Base-by-base conservation (phyloP, 441 rosid species). In the Oxalis stricta region DNA sequence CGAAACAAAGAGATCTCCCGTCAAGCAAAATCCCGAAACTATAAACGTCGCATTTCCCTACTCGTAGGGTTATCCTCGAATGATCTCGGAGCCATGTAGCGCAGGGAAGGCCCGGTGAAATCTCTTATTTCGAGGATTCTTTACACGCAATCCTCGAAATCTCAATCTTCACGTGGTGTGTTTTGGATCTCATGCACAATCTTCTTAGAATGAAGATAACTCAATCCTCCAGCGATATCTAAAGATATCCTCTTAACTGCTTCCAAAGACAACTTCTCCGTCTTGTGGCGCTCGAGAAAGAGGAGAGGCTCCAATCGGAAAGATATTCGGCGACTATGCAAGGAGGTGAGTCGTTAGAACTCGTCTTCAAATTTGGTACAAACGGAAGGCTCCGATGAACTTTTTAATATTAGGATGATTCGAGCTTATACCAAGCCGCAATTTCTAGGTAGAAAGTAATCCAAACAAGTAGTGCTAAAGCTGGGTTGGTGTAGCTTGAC, bases 41-140 rank as follows among this genome's bases (percentile, higher is more conserved):
- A 62, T 89, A 83, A 32, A 89, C 98, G 45, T 89, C 96, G 12
- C 98, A 89, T 63, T 89, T 89, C 59, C 96, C n/a, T n/a, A 70
- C 55, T 89, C 78, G 55, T 89, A 89, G 3, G 97, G 79, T 39
- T 60, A 76, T 60, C 96, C 96, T 58, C 83, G 80, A 48, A 89
- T 85, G 54, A 89, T 94, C 98, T 89, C 31, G 96, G 96, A 60
- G 96, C 98, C 96, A 89, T 89, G 74, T 89, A 89, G 33, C 96
- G n/a, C n/a, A n/a, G 94, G 37, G 83, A 93, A 31, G 96, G 85
- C 38, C 98, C 98, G 3, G 80, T 94, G 44, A 94, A 96, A 18
- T 96, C 85, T 96, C 85, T 89, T n/a, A n/a, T n/a, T 55, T 89
- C 98, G n/a, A n/a, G 58, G 73, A 94, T 61, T 89, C 98, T 22